phyloP scores from a whole-genome alignment of 2,329 filamentous ascomycete species.

The Colletotrichum noveboracense region DNA sequence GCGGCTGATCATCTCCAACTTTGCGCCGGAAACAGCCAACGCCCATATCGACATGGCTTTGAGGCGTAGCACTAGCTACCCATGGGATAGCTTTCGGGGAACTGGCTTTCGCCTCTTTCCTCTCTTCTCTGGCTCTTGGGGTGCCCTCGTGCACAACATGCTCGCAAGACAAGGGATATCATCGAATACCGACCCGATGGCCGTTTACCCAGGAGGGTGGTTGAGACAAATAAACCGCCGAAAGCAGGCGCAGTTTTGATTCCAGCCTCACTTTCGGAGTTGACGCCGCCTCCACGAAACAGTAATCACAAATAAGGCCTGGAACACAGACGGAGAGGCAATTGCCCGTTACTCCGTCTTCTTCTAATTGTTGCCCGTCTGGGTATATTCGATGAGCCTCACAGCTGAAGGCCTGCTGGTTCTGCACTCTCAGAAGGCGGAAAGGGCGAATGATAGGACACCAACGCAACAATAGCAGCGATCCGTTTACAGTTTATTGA shows the following conservation, averaged over 20 bases:
- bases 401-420: neutral
- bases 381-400: neutral
- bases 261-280: neutral
- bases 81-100: neutral
- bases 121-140: neutral
- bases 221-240: neutral
- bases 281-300: neutral
- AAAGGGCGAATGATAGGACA: neutral
- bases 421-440: neutral
- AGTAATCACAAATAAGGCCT: neutral
- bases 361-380: neutral
- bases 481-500: neutral
- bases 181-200: neutral
- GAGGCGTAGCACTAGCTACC: neutral
- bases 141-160: neutral
- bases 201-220: neutral
- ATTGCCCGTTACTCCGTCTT: neutral
- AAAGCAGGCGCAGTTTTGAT: neutral
- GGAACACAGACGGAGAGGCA: neutral
- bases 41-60: neutral
- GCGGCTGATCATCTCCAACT: neutral
- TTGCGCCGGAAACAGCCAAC: neutral
- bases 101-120: neutral
- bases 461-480: neutral
- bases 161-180: neutral